Evolutionary conservation across 2,329 filamentous ascomycete genomes (phyloP).

Genomic region (Pseudogymnoascus sp.): DNA sequence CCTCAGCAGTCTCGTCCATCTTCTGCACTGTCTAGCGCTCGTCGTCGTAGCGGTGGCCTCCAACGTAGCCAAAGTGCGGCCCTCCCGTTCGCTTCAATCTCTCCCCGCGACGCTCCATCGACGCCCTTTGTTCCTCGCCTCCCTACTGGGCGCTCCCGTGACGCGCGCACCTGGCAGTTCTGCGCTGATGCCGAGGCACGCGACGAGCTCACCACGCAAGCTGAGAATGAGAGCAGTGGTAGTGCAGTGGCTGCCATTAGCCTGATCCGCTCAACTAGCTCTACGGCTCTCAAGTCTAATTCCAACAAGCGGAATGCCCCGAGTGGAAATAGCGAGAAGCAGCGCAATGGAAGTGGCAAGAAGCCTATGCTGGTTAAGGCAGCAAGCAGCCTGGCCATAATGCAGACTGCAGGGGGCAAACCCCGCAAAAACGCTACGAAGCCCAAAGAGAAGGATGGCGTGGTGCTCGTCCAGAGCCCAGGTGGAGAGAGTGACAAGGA

Average conservation of each 20-base stretch:
- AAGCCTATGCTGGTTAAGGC: constrained; percentile 40
- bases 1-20: constrained; percentile 43
- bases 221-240: constrained; percentile 71
- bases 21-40: constrained; percentile 35
- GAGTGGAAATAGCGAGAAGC: constrained; percentile 28
- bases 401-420: constrained; percentile 23
- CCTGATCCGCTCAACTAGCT: constrained; percentile 65
- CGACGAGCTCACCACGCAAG: constrained; percentile 72
- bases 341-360: constrained; percentile 38
- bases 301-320: constrained; percentile 58
- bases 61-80: constrained; percentile 64
- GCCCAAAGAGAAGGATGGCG: constrained; percentile 28
- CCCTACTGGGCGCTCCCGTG: constrained; percentile 68
- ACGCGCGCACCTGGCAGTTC: constrained; percentile 86
- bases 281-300: constrained; percentile 45
- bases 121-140: constrained; percentile 41
- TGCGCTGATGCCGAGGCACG: constrained; percentile 75
- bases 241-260: constrained; percentile 77
- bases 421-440: constrained; percentile 27
- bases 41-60: constrained; percentile 44
- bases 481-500: constrained; percentile 86
- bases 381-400: constrained; percentile 34
- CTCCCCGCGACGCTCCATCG: constrained; percentile 40
- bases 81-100: constrained; percentile 50
- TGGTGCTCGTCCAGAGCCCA: constrained; percentile 38